Evolutionary conservation across 2,329 filamentous ascomycete species (phyloP).

Genomic region (Penicillium sp.): DNA sequence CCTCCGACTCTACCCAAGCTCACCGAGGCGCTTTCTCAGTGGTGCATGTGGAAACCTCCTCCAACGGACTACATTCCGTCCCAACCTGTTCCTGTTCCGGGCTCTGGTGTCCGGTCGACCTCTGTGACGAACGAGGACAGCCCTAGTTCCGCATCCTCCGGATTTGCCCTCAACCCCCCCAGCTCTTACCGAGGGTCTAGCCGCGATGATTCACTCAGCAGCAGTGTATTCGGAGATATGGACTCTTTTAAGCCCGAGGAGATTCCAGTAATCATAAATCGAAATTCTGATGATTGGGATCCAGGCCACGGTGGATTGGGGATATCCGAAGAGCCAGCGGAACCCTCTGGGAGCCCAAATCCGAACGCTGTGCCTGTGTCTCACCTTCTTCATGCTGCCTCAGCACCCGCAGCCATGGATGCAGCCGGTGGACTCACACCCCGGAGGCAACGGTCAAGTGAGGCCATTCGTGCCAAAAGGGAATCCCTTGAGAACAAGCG

Average conservation of each 20-base stretch:
- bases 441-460: conserved; percentile 65
- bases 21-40: conserved; percentile 77
- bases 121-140: conserved; percentile 70
- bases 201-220: conserved; percentile 79
- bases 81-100: conserved; percentile 58
- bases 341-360: conserved; percentile 21
- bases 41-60: conserved; percentile 92
- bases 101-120: conserved; percentile 63
- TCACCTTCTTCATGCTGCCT: conserved; percentile 59
- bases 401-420: conserved; percentile 63
- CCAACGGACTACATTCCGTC: conserved; percentile 54
- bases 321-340: conserved; percentile 60
- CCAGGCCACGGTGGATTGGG: conserved; percentile 66
- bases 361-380: conserved; percentile 44
- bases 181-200: conserved; percentile 77
- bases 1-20: conserved; percentile 90
- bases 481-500: conserved; percentile 71
- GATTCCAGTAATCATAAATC: conserved; percentile 69
- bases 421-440: conserved; percentile 48
- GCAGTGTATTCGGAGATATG: conserved; percentile 79
- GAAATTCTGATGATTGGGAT: conserved; percentile 75
- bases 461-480: conserved; percentile 71
- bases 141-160: conserved; percentile 73
- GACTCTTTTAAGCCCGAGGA: conserved; percentile 78
- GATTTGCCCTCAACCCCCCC: conserved; percentile 66